A percentile compares a stretch with the other conserved stretches of the same genome.
Evolutionary conservation across 2,329 filamentous ascomycete genomes (phyloP).

Genomic region (Colletotrichum ledebouriae): DNA sequence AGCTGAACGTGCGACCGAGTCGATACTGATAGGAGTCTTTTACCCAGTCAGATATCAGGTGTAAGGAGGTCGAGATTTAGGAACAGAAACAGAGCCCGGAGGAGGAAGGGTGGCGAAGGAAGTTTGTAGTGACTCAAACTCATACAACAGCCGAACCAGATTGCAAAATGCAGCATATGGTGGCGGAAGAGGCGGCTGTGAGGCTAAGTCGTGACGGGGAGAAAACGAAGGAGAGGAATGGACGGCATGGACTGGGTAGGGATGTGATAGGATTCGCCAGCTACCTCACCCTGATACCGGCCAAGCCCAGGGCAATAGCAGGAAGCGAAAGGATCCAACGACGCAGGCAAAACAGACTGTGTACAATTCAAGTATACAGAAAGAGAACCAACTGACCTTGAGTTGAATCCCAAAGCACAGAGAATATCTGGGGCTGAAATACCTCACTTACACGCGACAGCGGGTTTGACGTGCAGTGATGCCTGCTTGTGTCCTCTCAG

Average conservation of each 20-base stretch:
- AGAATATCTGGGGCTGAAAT: too few species aligned
- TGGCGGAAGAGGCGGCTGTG: conserved; percentile 45
- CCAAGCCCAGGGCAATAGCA: too few species aligned
- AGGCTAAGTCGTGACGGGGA: conserved; percentile 44
- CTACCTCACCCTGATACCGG: neutral
- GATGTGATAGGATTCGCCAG: neutral
- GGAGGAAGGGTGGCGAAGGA: too few species aligned
- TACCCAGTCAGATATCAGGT: conserved; percentile 24
- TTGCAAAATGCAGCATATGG: conserved; percentile 22
- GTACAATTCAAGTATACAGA: too few species aligned
- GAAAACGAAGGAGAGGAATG: neutral
- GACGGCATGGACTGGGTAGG: too few species aligned
- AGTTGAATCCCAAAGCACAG: too few species aligned
- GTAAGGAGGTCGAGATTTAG: neutral
- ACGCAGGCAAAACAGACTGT: neutral
- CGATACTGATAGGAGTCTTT: conserved; percentile 5
- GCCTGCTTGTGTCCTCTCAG: conserved; percentile 6
- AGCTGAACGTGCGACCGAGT: conserved; percentile 13
- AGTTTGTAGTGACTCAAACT: too few species aligned
- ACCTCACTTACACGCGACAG: neutral
- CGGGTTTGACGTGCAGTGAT: conserved; percentile 7
- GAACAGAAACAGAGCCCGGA: conserved; percentile 19
- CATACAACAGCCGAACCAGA: conserved; percentile 1
- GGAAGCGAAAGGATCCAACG: too few species aligned
- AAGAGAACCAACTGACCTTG: too few species aligned